A percentile compares a stretch with the other conserved stretches of the same genome.
Evolutionary conservation across 768 basidiomycete genomes (phyloP).

Genomic region (Psilocybe cyanescens): DNA sequence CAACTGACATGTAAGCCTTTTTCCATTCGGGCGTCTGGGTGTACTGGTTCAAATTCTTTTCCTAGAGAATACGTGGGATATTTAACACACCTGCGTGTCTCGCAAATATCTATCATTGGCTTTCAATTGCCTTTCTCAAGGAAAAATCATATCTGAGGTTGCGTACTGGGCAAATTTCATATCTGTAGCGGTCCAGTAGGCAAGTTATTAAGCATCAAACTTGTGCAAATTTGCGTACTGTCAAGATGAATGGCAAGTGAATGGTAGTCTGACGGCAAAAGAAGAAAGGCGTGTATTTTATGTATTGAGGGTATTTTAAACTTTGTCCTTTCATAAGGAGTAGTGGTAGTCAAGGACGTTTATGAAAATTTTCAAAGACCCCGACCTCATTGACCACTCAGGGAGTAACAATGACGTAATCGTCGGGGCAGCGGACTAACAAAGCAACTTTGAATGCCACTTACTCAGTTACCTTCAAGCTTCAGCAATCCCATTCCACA

Average conservation of each 20-base stretch:
- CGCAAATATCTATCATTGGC: conserved; percentile 56
- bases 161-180: conserved; percentile 33
- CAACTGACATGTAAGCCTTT: conserved; percentile 59
- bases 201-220: neutral
- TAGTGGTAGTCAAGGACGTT: neutral
- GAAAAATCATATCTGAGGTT: neutral
- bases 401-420: neutral
- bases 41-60: conserved; percentile 5
- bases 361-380: neutral
- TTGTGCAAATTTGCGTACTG: neutral
- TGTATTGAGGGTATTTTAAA: neutral
- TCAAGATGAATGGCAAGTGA: neutral
- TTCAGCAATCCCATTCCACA: no score
- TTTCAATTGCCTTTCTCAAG: neutral
- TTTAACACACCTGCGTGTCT: conserved; percentile 59
- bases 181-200: no score
- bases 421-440: neutral
- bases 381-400: no score
- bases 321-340: neutral
- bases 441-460: no score
- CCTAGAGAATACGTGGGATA: neutral
- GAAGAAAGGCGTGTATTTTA: neutral
- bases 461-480: no score
- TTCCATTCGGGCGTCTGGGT: conserved; percentile 76
- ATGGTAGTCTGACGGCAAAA: neutral